Percentiles rank a stretch among this genome's conserved stretches.
Evolutionary conservation across 805 yeast genomes (phyloP).

Genomic region (Wickerhamomyces kurtzmanii): DNA sequence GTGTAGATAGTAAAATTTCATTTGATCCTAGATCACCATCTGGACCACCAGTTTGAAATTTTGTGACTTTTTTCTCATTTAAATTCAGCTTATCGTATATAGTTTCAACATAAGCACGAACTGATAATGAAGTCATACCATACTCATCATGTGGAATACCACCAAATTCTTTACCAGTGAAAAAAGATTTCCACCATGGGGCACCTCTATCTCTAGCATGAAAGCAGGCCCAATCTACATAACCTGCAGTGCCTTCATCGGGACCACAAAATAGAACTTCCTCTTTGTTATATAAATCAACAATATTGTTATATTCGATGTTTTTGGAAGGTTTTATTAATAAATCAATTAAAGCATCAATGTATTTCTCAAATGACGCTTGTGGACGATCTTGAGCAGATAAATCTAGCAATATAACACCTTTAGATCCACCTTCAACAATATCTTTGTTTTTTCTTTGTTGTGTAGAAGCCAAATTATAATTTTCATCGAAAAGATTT

Average conservation of each 20-base stretch:
- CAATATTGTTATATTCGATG: constrained; percentile 65
- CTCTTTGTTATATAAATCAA: constrained; percentile 73
- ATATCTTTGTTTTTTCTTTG: constrained; percentile 96
- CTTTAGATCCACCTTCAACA: constrained; percentile 98
- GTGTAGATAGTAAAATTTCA: constrained; percentile 77
- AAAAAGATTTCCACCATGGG: constrained; percentile 96
- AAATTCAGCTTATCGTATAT: constrained; percentile 72
- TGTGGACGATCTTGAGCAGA: constrained; percentile 70
- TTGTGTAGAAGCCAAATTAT: constrained; percentile 91
- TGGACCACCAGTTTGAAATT: constrained; percentile 97
- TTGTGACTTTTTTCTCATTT: constrained; percentile 47
- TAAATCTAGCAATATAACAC: constrained; percentile 76
- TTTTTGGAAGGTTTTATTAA: no score
- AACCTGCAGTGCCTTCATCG: constrained; percentile 96
- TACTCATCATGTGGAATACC: constrained; percentile 98
- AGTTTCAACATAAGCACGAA: constrained; percentile 82
- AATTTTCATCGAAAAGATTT: constrained; percentile 91
- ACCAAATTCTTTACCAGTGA: constrained; percentile 90
- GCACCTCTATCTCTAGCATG: constrained; percentile 92
- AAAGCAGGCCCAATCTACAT: constrained; percentile 94
- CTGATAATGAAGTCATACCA: constrained; percentile 96
- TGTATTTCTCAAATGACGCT: constrained; percentile 84
- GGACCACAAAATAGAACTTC: constrained; percentile 97
- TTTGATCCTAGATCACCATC: constrained; percentile 97
- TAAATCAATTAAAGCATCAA: constrained; percentile 83